A percentile compares a stretch with the other conserved stretches of the same genome.
Evolutionary conservation across 352 stramenopile genomes (phyloP).

Genomic region (Globisporangium abappressorium): DNA sequence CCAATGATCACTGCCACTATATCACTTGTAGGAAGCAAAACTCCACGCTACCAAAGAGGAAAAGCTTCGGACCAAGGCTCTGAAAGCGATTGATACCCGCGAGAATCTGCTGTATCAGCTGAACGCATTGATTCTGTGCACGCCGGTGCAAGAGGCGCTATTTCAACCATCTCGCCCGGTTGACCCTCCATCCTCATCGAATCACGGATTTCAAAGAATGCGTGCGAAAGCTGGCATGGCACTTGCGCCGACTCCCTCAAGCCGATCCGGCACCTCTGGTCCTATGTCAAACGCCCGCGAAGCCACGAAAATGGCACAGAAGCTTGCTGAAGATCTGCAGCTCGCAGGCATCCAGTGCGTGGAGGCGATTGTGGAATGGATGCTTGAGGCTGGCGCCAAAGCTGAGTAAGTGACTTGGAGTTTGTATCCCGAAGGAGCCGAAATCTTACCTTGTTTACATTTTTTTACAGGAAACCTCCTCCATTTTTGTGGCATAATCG

Average conservation of each 20-base stretch:
- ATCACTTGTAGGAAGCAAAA: conserved; percentile 19
- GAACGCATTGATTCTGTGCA: conserved; percentile 68
- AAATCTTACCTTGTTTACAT: background rate
- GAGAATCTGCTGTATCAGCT: conserved; percentile 72
- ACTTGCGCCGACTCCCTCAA: conserved; percentile 28
- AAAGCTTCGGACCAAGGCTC: conserved; percentile 65
- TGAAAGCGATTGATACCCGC: conserved; percentile 61
- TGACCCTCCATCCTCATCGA: conserved; percentile 22
- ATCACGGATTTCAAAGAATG: conserved; percentile 30
- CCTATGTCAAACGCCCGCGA: conserved; percentile 68
- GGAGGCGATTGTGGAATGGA: conserved; percentile 78
- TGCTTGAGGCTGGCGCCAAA: conserved; percentile 68
- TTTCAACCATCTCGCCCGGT: conserved; percentile 49
- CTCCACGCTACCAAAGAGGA: conserved; percentile 47
- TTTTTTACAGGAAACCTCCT: conserved; percentile 42
- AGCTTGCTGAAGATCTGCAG: conserved; percentile 63
- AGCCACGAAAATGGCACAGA: conserved; percentile 65
- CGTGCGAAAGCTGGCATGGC: conserved; percentile 43
- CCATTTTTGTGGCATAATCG: conserved; percentile 66
- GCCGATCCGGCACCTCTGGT: conserved; percentile 12
- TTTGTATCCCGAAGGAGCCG: background rate
- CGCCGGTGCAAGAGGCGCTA: conserved; percentile 50
- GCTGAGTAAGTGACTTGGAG: conserved; percentile 42
- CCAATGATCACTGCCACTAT: background rate
- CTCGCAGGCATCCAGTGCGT: conserved; percentile 68